These are phyloP conservation scores for Colletotrichum gloeosporioides DNA, from an alignment of 2,329 filamentous ascomycete species.

Conservation along the genomic window DNA sequence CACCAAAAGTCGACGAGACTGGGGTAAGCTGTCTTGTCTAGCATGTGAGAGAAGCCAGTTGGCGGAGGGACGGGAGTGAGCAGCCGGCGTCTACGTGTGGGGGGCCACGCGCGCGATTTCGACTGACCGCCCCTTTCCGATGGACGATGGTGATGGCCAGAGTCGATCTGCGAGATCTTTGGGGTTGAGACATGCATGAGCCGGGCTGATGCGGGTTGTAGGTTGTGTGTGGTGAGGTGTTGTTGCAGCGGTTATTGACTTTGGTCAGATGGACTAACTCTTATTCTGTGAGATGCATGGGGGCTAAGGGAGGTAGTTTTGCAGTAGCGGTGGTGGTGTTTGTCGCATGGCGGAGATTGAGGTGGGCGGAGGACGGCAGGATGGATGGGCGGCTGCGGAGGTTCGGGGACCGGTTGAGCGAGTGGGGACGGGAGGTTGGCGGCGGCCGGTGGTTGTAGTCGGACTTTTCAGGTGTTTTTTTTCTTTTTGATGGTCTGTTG, in stretches of 20 bases:
- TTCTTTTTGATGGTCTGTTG: neutral
- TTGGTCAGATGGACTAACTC: neutral
- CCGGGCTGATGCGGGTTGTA: neutral
- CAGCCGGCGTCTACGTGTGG: neutral
- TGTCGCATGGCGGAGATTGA: neutral
- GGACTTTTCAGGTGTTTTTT: neutral
- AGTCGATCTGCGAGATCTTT: neutral
- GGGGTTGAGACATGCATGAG: neutral
- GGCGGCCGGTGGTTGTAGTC: neutral
- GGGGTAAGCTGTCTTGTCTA: neutral
- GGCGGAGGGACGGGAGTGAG: neutral
- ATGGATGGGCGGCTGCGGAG: neutral
- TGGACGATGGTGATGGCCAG: neutral
- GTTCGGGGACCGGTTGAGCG: neutral
- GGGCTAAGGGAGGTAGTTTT: neutral
- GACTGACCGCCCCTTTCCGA: neutral
- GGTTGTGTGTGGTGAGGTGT: neutral
- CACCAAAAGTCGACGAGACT: neutral
- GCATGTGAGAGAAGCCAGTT: neutral
- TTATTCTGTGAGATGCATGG: neutral
- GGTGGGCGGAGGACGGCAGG: neutral
- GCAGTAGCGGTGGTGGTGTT: neutral
- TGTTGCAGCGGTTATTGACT: neutral
- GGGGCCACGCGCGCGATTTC: neutral
- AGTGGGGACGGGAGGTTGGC: neutral